A percentile compares a stretch with the other conserved stretches of the same genome.
These are phyloP conservation scores for Cercospora beticola DNA, from an alignment of 2,329 filamentous ascomycete species.

Conservation along the genomic window DNA sequence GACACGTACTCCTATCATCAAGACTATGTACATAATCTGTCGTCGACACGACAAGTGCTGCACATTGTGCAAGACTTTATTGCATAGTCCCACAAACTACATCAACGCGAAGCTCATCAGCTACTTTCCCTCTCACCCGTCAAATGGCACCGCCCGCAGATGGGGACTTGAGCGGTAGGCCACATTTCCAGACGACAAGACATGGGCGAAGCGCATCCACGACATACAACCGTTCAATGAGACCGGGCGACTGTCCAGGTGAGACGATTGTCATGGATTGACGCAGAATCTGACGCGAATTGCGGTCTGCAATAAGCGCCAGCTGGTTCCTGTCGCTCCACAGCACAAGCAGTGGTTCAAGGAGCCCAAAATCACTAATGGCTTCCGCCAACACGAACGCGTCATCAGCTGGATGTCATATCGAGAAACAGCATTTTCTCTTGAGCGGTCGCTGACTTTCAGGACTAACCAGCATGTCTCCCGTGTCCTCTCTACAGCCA, in stretches of 20 bases:
- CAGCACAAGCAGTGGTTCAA: not conserved
- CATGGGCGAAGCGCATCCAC: not conserved
- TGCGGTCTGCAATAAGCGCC: not conserved
- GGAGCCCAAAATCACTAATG: not conserved
- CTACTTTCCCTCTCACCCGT: not conserved
- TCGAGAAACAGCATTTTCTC: not conserved
- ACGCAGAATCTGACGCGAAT: not conserved
- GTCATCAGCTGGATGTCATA: not conserved
- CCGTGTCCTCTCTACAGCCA: not conserved
- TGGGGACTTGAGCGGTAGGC: not conserved
- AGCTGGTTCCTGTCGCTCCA: not conserved
- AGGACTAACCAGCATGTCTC: not conserved
- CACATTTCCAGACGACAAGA: not conserved
- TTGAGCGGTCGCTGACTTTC: not conserved
- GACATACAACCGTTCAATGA: not conserved
- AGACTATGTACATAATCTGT: not conserved
- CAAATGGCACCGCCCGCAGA: too few species aligned
- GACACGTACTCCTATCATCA: not conserved
- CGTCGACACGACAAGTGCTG: not conserved
- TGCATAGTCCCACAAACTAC: not conserved
- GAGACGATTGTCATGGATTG: not conserved
- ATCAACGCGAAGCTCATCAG: not conserved
- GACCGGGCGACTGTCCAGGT: not conserved
- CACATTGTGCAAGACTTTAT: not conserved
- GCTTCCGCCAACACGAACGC: not conserved